phyloP scores from a whole-genome alignment of 1,139 yeast genomes.

The Kluyveromyces marxianus region DNA sequence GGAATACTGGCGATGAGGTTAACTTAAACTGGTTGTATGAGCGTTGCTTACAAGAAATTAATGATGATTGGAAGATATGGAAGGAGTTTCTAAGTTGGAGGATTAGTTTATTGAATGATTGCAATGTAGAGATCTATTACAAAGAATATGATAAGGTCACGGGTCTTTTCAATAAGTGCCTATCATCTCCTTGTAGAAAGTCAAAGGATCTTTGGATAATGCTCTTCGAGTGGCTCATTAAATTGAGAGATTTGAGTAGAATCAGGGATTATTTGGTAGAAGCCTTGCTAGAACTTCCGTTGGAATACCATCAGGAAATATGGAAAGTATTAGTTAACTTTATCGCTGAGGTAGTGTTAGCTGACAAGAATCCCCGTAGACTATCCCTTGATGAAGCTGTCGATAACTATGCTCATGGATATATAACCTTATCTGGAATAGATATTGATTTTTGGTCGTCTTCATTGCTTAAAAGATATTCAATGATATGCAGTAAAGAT shows the following conservation, averaged over 20 bases:
- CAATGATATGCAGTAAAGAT: constrained; percentile 6
- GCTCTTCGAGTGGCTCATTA: constrained; percentile 42
- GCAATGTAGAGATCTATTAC: constrained; percentile 30
- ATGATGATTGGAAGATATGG: constrained; percentile 18
- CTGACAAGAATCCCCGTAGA: constrained; percentile 17
- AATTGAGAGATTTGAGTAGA: constrained; percentile 34
- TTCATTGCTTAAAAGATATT: constrained; percentile 26
- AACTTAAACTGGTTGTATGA: constrained; percentile 24
- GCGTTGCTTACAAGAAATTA: constrained; percentile 20
- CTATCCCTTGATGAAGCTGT: constrained; percentile 33
- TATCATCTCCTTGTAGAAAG: constrained; percentile 35
- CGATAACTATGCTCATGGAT: constrained; percentile 9
- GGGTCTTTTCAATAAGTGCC: constrained; percentile 41
- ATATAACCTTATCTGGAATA: neutral
- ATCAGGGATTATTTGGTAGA: constrained; percentile 46
- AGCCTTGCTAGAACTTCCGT: constrained; percentile 44
- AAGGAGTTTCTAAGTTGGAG: constrained; percentile 35
- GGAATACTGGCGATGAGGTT: constrained; percentile 12
- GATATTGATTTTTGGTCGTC: constrained; percentile 23
- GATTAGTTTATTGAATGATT: constrained; percentile 26
- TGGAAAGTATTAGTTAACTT: constrained; percentile 48
- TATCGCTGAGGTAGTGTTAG: constrained; percentile 37
- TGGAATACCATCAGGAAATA: constrained; percentile 46
- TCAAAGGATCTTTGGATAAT: constrained; percentile 51
- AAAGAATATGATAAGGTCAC: constrained; percentile 34